Evolutionary conservation across 78 protist genomes (phyloP).

Genomic region (Pigoraptor vietnamica): DNA sequence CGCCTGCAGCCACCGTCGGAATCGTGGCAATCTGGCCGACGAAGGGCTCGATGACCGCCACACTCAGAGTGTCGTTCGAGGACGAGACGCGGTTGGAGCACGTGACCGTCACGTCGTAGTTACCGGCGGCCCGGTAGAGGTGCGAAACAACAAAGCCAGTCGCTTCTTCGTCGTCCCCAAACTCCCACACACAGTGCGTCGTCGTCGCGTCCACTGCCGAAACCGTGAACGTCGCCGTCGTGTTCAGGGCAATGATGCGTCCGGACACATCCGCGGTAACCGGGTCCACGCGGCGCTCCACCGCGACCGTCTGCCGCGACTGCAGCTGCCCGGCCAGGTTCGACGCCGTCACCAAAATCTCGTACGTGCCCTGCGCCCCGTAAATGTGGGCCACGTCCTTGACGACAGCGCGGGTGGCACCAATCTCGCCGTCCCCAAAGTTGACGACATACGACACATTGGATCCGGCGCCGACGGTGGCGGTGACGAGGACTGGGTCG

Average conservation of each 20-base stretch:
- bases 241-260: neutral
- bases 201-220: neutral
- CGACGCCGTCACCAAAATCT: neutral
- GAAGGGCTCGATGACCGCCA: neutral
- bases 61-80: neutral
- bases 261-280: neutral
- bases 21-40: neutral
- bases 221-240: neutral
- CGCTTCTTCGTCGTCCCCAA: neutral
- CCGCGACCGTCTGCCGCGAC: too few species aligned
- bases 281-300: too few species aligned
- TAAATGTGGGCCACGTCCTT: neutral
- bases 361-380: neutral
- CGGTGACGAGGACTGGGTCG: neutral
- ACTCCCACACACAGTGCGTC: neutral
- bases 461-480: neutral
- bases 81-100: neutral
- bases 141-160: neutral
- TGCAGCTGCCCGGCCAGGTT: too few species aligned
- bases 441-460: neutral
- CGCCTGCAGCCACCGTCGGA: neutral
- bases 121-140: neutral
- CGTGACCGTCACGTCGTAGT: neutral
- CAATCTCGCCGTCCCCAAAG: neutral
- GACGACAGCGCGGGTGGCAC: neutral